Evolutionary conservation across 345 rosid species (phyloP), one percentile per base, ranked within the genome.

Genomic region (Pelargonium nanum): DNA sequence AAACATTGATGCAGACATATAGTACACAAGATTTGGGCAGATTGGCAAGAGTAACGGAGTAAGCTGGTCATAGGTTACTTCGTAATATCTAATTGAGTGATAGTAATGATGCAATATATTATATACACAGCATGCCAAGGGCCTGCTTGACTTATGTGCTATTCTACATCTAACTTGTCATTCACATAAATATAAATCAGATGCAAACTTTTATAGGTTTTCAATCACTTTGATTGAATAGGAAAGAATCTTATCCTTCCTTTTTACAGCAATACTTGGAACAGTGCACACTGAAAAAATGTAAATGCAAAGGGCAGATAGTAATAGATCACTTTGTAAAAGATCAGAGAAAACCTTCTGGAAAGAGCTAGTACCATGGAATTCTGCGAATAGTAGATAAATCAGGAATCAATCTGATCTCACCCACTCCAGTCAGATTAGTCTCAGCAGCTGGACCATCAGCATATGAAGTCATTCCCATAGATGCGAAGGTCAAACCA

Each of bases 381-480:
- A 93, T 79, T 72, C 69, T 70, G 70, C 61, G 66, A 67, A 67
- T 81, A 25, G 97, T 89, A 24, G 85, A 77, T 65, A 93, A 68
- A 80, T 93, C 96, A 59, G 97, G 96, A 62, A 93, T 78, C 65
- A 93, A 59, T 75, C 97, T 87, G 68, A 89, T 76, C 85, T 93
- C 99, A 55, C 99, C 97, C 30, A 80, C 83, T 55, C 81, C 89
- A 0, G 88, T 81, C 60, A 93, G 75, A 58, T 84, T 79, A 64
- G 88, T 80, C 59, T 68, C 91, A 60, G 70, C 85, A 19, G 96
- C 97, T n/a, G 96, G 89, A 67, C 78, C 78, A 89, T 93, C 99
- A 69, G 72, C 45, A 75, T 55, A 65, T 65, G 99, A 93, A 65
- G 67, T 51, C 96, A 89, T 89, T 62, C 75, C 99, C 99, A 93